Evolutionary conservation across 139 green algal species (phyloP).

Genomic region (Chlorella sorokiniana): DNA sequence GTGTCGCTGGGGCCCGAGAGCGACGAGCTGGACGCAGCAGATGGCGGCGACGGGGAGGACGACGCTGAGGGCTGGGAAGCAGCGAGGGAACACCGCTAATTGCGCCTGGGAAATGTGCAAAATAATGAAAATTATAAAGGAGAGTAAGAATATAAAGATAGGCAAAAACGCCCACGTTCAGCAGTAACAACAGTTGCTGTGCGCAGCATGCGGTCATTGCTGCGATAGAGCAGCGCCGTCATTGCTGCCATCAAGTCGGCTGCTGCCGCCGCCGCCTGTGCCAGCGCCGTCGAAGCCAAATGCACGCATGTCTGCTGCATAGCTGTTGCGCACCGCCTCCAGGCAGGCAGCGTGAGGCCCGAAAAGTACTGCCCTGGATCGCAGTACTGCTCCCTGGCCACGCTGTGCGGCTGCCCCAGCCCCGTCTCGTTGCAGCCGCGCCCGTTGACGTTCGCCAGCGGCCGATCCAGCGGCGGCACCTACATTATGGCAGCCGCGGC

Average conservation of each 20-base stretch:
- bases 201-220: too few relatives aligned
- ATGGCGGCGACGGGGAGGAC: too few relatives aligned
- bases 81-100: too few relatives aligned
- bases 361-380: background rate
- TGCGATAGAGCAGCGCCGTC: background rate
- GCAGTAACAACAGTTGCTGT: too few relatives aligned
- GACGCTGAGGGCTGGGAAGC: too few relatives aligned
- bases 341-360: constrained; percentile 7
- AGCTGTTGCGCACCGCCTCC: background rate
- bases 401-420: background rate
- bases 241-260: background rate
- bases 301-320: background rate
- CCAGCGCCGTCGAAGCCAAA: background rate
- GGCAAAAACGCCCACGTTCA: too few relatives aligned
- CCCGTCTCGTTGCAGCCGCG: constrained; percentile 18
- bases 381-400: constrained; percentile 23
- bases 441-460: constrained; percentile 16
- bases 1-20: too few relatives aligned
- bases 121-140: too few relatives aligned
- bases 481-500: background rate
- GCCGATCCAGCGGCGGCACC: background rate
- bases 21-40: too few relatives aligned
- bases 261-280: too few relatives aligned
- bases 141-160: too few relatives aligned
- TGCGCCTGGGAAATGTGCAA: too few relatives aligned